Base-by-base conservation (phyloP, 345 rosid genomes). In the Cochlearia excelsa region DNA sequence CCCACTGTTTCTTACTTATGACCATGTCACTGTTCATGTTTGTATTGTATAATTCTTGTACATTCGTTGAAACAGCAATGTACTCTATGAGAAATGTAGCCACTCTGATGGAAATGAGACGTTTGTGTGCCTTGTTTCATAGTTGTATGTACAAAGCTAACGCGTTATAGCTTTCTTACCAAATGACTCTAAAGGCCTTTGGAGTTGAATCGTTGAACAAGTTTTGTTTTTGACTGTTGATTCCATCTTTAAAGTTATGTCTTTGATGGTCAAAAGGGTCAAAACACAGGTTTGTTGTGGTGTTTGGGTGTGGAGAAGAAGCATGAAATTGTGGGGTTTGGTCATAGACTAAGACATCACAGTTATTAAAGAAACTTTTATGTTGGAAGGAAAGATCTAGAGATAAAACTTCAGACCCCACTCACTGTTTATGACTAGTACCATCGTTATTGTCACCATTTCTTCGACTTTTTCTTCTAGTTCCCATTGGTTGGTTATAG, bases 291-390 rank as follows among this genome's bases (percentile, higher is more conserved):
- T 46, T 52, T 68, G 54, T 52, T 45, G 54, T 37, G 55, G 45
- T 51, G 2, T 54, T 54, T 42, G 63, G 58, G 48, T 41, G 31
- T 51, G 58, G 31, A 16, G 23, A 16, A 16, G 50, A 51, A 62
- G 50, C 27, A 48, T 30, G 57, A 42, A 41, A 69, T 16, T 69
- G 74, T 69, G 63, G 74, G 74, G 68, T 69, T 62, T 56, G 58
- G 63, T 49, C 53, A 54, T 16, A 26, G 7, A 68, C 53, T 26
- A 60, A 60, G 61, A 68, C 61, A 46, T 23, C n/a, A 55, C 63
- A 54, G 39, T 11, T 6, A 9, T 38, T 39, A 51, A 33, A 33
- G 35, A 46, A 54, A 26, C 40, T 7, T 10, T 2, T 47, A 33
- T 61, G 63, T 55, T 48, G 57, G 62, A 46, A 16, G 23, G 61